Percentiles rank a stretch among this genome's conserved stretches.
phyloP scores from a whole-genome alignment of 495 filamentous ascomycete genomes.

The Trichoderma parareesei region DNA sequence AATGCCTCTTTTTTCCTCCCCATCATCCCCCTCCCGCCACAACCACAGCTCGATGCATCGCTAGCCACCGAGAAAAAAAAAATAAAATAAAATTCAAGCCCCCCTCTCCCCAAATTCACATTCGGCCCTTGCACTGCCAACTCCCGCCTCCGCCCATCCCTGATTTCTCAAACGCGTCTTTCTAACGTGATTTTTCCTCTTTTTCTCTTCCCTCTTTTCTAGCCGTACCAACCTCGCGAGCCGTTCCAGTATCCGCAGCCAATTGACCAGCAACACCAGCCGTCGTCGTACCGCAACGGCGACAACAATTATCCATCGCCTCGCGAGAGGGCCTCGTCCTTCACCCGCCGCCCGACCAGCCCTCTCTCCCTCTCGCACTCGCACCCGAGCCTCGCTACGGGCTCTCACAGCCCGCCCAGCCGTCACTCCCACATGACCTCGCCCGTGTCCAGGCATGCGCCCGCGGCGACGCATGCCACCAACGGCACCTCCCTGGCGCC shows the following conservation, averaged over 20 bases:
- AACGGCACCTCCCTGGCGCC: constrained; percentile 36
- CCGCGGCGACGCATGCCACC: constrained; percentile 24
- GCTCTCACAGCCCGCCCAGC: constrained; percentile 44
- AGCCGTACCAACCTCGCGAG: constrained; percentile 40
- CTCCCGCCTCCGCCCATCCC: constrained; percentile 27
- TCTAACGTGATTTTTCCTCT: constrained; percentile 16
- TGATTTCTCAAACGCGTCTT: constrained; percentile 23
- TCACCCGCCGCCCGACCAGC: constrained; percentile 45
- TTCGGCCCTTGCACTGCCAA: constrained; percentile 26
- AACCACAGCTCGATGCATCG: too few relatives aligned
- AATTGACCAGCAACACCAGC: constrained; percentile 26
- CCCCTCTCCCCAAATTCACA: not conserved
- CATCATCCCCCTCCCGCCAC: too few relatives aligned
- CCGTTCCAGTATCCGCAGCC: constrained; percentile 39
- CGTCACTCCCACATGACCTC: constrained; percentile 45
- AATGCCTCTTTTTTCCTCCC: not conserved
- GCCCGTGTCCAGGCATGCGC: constrained; percentile 36
- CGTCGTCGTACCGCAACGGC: constrained; percentile 48
- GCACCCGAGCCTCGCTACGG: constrained; percentile 44
- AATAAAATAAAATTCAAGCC: not conserved
- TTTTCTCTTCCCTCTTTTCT: constrained; percentile 28
- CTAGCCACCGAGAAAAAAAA: not conserved
- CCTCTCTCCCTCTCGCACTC: constrained; percentile 44
- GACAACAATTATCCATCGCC: constrained; percentile 45
- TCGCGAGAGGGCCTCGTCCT: constrained; percentile 26